Base-by-base conservation (phyloP, 2,329 filamentous ascomycete species). In the Xylaria sp. region DNA sequence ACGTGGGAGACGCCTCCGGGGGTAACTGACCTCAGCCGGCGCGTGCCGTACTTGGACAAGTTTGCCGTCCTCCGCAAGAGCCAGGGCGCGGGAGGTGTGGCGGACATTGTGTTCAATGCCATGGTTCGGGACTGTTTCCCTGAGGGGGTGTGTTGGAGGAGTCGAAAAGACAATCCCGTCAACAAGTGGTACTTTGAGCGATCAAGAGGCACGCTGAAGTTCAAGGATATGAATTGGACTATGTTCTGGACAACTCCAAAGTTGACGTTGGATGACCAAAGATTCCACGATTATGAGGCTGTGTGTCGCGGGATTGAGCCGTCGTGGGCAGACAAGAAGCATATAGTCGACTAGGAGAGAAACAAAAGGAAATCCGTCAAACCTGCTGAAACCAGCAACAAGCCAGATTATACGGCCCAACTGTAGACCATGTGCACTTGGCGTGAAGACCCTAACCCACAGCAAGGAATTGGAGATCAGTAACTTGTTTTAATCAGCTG, bases 131-230 rank as follows among this genome's bases (percentile, higher is more conserved):
- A 91, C 23, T 97, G 94, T 75, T 97, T 98, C 74, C 94, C 94
- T 0, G 82, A 89, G 2, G 96, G 96, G 0, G 92, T 98, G 1
- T 97, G 94, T 77, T 99, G 96, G 96, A 86, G 94, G 66, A 97
- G 93, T 78, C 86, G 96, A 61, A 92, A 91, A 77, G 89, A 94
- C 78, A 98, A 99, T 77, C 95, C 94, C 0, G 96, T 99, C 4
- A 99, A 99, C 78, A 98, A 98, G 79, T 99, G 96, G 96, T 99
- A 99, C 80, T 98, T 98, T 81, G 96, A 99, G 81, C 87, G 96
- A 57, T 93, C 93, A 2, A 84, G 88, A 57, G 96, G 96, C 0
- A 94, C 91, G 1, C 92, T 91, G 86, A 96, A 97, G 82, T 82
- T 99, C 46, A 85, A 87, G 0, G 89, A 88, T n/a, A 92, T 88